phyloP scores from a whole-genome alignment of 2,329 filamentous ascomycete genomes.

The Scleromitrula shiraiana region DNA sequence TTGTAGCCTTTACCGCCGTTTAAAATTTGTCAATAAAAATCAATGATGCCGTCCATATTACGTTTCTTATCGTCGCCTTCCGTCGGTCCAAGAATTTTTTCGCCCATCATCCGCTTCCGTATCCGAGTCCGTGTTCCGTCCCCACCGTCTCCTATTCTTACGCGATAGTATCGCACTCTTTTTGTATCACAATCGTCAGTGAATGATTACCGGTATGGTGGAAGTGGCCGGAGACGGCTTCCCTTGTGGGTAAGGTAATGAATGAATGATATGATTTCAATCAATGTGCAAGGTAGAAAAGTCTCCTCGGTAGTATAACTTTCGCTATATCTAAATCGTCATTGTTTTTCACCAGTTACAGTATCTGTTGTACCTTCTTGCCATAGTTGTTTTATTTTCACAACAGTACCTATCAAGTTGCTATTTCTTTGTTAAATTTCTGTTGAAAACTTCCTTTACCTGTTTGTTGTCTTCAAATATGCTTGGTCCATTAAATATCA shows the following conservation, averaged over 20 bases:
- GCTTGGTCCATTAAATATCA: conserved; percentile 22
- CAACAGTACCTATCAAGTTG: no score
- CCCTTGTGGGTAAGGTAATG: no score
- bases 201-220: not conserved
- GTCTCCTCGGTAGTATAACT: no score
- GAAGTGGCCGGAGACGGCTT: not conserved
- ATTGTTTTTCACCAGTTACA: no score
- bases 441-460: not conserved
- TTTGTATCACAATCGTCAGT: not conserved
- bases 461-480: conserved; percentile 11
- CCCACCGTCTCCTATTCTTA: conserved; percentile 7
- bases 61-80: conserved; percentile 3
- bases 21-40: not conserved
- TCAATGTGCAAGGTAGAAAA: no score
- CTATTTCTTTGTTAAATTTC: no score
- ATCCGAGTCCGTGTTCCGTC: conserved; percentile 15
- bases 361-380: no score
- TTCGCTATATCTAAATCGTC: no score
- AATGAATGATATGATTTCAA: not conserved
- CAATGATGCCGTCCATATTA: not conserved
- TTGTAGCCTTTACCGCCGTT: no score
- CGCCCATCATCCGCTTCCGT: conserved; percentile 13
- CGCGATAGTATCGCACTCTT: not conserved
- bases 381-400: no score
- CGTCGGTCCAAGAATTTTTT: not conserved